A percentile compares a stretch with the other conserved stretches of the same genome.
These are phyloP conservation scores for Zizania latifolia DNA, from an alignment of 176 grass and related monocot species.

Conservation along the genomic window DNA sequence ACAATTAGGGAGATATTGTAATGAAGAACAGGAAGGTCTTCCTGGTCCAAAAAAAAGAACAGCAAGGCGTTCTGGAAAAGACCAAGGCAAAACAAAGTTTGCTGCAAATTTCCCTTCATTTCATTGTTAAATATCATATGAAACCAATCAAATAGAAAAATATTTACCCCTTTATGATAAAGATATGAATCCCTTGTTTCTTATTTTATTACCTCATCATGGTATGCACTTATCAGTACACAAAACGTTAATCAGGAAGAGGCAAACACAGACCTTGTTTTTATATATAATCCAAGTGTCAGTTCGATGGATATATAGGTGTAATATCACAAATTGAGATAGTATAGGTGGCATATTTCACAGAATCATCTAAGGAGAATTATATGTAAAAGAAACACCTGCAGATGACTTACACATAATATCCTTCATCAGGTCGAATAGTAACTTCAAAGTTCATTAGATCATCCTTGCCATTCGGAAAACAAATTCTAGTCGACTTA, in stretches of 20 bases:
- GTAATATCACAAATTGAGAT: neutral
- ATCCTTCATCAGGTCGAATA: slow-evolving; percentile 64
- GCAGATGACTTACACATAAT: slow-evolving; percentile 51
- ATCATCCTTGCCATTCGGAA: slow-evolving; percentile 79
- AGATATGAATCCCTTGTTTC: too few relatives aligned
- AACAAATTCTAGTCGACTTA: slow-evolving; percentile 56
- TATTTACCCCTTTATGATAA: too few relatives aligned
- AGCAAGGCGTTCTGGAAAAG: neutral
- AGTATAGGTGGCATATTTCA: neutral
- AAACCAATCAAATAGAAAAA: neutral
- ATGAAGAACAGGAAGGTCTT: neutral
- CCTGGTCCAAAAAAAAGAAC: too few relatives aligned
- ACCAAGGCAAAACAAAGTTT: neutral
- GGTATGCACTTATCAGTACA: neutral
- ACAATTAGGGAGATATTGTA: neutral
- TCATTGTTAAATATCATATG: neutral
- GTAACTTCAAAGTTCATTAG: slow-evolving; percentile 70
- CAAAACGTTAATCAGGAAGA: neutral
- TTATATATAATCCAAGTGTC: neutral
- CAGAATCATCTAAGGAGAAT: neutral
- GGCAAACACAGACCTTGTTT: neutral
- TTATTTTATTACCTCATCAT: neutral
- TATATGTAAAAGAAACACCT: neutral
- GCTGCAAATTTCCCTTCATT: neutral
- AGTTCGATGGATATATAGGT: neutral